Evolutionary conservation across 176 grass and related monocot genomes (phyloP).

Genomic region (Bothriochloa decipiens): DNA sequence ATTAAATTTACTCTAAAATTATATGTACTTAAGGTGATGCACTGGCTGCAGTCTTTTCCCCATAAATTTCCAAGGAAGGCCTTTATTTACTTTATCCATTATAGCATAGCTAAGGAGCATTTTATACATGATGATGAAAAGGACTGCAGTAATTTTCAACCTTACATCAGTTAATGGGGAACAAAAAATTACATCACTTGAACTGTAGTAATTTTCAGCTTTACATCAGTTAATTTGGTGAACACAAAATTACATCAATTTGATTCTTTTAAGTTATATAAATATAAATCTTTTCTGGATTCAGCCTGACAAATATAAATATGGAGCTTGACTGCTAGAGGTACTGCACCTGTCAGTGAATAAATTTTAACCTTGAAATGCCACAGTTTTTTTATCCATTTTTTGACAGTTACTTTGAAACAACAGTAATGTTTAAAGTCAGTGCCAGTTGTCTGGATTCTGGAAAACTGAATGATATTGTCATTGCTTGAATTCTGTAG

Average conservation of each 20-base stretch:
- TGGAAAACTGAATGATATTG: no score
- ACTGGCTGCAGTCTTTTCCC: background rate
- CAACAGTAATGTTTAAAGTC: no score
- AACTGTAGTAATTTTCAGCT: conserved; percentile 16
- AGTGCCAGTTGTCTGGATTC: no score
- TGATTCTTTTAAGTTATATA: background rate
- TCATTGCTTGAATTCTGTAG: no score
- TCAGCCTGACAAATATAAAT: conserved; percentile 13
- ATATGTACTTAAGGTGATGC: conserved; percentile 93
- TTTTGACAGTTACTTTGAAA: background rate
- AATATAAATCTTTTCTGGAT: background rate
- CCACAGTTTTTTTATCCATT: conserved; percentile 11
- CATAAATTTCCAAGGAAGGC: background rate
- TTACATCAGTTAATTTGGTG: conserved; percentile 20
- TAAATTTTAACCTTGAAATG: background rate
- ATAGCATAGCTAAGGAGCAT: background rate
- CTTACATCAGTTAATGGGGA: no score
- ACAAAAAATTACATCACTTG: no score
- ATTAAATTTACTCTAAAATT: no score
- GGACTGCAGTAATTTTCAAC: no score
- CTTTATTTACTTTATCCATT: background rate
- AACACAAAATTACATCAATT: background rate
- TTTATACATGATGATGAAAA: no score
- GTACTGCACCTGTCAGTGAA: background rate
- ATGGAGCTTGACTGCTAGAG: background rate